These are phyloP conservation scores for Podospora bellae-mahoneyi DNA, from an alignment of 495 filamentous ascomycete species.

Conservation along the genomic window DNA sequence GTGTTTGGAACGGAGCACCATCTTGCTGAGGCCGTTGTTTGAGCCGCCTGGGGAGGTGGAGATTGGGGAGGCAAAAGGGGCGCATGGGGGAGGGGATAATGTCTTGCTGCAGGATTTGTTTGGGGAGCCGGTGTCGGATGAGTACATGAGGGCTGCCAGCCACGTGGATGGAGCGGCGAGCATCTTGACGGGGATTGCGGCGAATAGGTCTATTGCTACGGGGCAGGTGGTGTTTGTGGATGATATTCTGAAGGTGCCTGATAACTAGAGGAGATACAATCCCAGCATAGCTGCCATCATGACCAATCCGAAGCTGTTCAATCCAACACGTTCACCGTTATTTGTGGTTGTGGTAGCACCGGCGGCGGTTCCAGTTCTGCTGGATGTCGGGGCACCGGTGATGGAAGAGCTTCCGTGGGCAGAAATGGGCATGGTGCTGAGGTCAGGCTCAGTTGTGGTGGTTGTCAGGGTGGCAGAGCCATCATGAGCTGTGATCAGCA, in stretches of 20 bases:
- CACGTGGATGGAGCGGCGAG: constrained; percentile 55
- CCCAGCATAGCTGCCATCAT: background rate
- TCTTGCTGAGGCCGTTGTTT: constrained; percentile 41
- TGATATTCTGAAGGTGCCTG: constrained; percentile 39
- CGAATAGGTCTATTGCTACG: constrained; percentile 53
- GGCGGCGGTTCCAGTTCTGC: background rate
- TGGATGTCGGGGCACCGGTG: background rate
- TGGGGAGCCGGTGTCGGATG: constrained; percentile 40
- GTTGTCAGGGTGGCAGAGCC: background rate
- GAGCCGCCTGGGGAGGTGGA: constrained; percentile 45
- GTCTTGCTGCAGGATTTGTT: constrained; percentile 47
- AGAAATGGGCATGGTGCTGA: constrained; percentile 1
- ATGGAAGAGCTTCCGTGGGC: background rate
- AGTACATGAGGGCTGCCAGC: constrained; percentile 44
- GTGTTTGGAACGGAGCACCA: constrained; percentile 37
- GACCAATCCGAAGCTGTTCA: background rate
- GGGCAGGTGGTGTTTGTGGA: constrained; percentile 49
- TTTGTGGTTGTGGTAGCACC: background rate
- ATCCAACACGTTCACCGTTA: background rate
- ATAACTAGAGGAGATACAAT: background rate
- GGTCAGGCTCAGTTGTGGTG: background rate
- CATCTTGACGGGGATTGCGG: constrained; percentile 56
- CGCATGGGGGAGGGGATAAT: constrained; percentile 46
- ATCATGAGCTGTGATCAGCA: background rate
- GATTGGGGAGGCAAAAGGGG: constrained; percentile 38